Evolutionary conservation across 805 yeast genomes (phyloP).

Genomic region (Yamadazyma sp.): DNA sequence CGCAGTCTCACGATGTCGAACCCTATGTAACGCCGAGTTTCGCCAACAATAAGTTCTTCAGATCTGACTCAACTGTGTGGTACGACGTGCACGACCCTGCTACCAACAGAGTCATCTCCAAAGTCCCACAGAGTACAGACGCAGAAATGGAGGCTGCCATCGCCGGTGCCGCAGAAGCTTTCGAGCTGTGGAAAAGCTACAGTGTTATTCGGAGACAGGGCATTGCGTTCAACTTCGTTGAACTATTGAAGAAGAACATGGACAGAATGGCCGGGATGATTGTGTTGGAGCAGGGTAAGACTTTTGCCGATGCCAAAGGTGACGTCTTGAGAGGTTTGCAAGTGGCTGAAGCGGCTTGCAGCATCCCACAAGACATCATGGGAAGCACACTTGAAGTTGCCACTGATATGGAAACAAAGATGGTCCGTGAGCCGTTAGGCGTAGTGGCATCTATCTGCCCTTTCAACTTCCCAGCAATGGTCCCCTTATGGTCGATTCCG

Average conservation of each 20-base stretch:
- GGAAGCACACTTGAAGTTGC: slow-evolving; percentile 68
- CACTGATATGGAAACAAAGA: slow-evolving; percentile 72
- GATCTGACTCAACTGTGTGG: slow-evolving; percentile 55
- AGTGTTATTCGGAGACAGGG: slow-evolving; percentile 69
- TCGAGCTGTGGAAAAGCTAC: slow-evolving; percentile 53
- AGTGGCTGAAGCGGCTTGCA: slow-evolving; percentile 75
- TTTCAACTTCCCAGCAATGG: slow-evolving; percentile 85
- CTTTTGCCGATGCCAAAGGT: slow-evolving; percentile 72
- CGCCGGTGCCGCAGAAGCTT: slow-evolving; percentile 63
- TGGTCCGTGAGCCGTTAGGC: slow-evolving; percentile 74
- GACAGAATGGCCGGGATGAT: slow-evolving; percentile 62
- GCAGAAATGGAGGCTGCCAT: slow-evolving; percentile 66
- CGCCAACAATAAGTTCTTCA: slow-evolving; percentile 50
- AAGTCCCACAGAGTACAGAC: slow-evolving; percentile 71
- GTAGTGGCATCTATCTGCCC: slow-evolving; percentile 78
- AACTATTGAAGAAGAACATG: slow-evolving; percentile 61
- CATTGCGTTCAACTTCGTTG: slow-evolving; percentile 66
- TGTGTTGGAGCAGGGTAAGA: slow-evolving; percentile 57
- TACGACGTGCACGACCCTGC: slow-evolving; percentile 76
- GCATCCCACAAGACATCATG: slow-evolving; percentile 60
- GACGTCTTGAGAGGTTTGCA: slow-evolving; percentile 74
- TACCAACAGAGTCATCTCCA: slow-evolving; percentile 61
- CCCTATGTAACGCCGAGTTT: slow-evolving; percentile 54
- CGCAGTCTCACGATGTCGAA: slow-evolving; percentile 43
- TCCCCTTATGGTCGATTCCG: slow-evolving; percentile 68